A percentile compares a stretch with the other conserved stretches of the same genome.
phyloP scores from a whole-genome alignment of 1,284 basidiomycete genomes.

The Microbotryum silenes-acaulis region DNA sequence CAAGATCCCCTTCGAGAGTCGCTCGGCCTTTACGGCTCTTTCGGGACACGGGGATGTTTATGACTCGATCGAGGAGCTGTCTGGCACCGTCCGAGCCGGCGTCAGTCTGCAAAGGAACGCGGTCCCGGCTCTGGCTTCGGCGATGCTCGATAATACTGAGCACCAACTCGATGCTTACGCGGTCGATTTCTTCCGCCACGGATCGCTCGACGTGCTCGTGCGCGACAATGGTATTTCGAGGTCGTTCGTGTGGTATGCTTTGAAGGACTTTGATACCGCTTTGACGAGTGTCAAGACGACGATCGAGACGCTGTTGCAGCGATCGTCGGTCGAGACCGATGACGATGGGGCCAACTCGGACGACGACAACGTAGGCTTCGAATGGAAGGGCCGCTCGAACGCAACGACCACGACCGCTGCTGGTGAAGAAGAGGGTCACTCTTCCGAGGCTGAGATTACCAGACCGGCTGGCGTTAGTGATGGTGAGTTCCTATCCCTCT shows the following conservation, averaged over 20 bases:
- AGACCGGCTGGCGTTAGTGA: constrained; percentile 35
- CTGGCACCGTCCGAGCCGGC: constrained; percentile 49
- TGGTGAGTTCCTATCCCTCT: constrained; percentile 25
- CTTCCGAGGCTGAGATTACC: constrained; percentile 37
- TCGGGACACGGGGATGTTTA: constrained; percentile 57
- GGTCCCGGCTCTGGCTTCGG: constrained; percentile 52
- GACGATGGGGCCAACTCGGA: constrained; percentile 35
- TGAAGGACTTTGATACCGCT: constrained; percentile 49
- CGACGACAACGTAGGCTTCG: constrained; percentile 30
- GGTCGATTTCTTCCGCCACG: constrained; percentile 59
- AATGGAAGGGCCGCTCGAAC: neutral
- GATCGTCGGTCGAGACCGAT: constrained; percentile 31
- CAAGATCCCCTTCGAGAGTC: constrained; percentile 43
- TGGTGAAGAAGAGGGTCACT: constrained; percentile 30
- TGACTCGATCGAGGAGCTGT: constrained; percentile 48
- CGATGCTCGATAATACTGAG: constrained; percentile 36
- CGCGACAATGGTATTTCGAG: constrained; percentile 28
- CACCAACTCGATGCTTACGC: constrained; percentile 55
- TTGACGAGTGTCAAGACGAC: constrained; percentile 48
- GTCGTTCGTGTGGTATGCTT: constrained; percentile 56
- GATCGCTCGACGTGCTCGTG: constrained; percentile 48
- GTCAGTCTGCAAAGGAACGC: constrained; percentile 53
- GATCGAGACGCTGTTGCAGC: constrained; percentile 46
- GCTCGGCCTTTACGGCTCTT: constrained; percentile 55
- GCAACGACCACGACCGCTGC: constrained; percentile 31